Evolutionary conservation across 192 early-diverging fungal genomes (phyloP).

Genomic region (Coemansia sp.): DNA sequence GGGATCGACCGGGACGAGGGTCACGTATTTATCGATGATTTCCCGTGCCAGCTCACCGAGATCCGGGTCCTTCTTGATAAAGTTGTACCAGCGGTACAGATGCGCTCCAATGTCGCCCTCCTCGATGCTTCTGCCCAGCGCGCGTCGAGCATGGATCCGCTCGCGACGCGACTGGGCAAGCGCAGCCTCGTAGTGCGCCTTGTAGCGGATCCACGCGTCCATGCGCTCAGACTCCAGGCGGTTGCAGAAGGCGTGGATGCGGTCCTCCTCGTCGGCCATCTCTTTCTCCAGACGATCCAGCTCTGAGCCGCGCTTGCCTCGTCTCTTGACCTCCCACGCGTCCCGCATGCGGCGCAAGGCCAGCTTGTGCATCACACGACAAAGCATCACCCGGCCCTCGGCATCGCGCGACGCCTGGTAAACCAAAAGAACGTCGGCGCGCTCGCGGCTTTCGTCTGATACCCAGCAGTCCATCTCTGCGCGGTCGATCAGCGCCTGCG

Average conservation of each 20-base stretch:
- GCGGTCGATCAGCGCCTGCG: slow-evolving; percentile 35
- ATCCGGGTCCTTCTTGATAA: slow-evolving; percentile 33
- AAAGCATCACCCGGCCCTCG: slow-evolving; percentile 35
- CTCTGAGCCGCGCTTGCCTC: slow-evolving; percentile 38
- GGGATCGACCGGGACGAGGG: slow-evolving; percentile 33
- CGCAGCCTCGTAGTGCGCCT: slow-evolving; percentile 17
- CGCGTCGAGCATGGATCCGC: slow-evolving; percentile 31
- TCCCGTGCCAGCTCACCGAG: slow-evolving; percentile 34
- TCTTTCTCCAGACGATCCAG: slow-evolving; percentile 29
- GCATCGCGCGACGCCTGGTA: slow-evolving; percentile 24
- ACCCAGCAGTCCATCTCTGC: slow-evolving; percentile 37
- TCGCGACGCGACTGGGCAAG: slow-evolving; percentile 21
- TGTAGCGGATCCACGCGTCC: slow-evolving; percentile 26
- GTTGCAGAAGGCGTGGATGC: slow-evolving; percentile 42
- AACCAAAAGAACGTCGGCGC: slow-evolving; percentile 19
- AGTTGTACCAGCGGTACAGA: slow-evolving; percentile 35
- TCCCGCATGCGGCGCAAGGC: slow-evolving; percentile 40
- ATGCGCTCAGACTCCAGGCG: slow-evolving; percentile 33
- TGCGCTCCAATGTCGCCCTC: slow-evolving; percentile 13
- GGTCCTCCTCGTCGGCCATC: slow-evolving; percentile 37
- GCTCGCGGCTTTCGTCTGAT: slow-evolving; percentile 29
- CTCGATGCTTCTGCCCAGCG: slow-evolving; percentile 24
- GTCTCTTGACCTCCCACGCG: slow-evolving; percentile 14
- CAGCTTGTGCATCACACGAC: slow-evolving; percentile 46
- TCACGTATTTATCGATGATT: slow-evolving; percentile 34